Conservation (phyloP, 371 early-diverging fungal genomes). For the Parasitella parasitica region DNA sequence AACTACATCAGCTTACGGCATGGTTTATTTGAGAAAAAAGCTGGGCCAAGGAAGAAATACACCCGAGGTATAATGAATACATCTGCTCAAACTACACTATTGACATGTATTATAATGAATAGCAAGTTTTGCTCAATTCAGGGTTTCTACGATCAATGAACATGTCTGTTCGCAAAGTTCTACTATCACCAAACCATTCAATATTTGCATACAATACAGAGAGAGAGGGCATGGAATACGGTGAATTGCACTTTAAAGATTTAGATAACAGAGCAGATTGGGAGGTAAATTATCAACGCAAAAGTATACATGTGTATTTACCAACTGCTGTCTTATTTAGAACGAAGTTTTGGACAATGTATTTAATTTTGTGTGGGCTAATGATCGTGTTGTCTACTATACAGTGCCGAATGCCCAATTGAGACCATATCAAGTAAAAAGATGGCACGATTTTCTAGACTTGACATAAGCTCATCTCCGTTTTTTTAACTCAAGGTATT, state of each 20-base stretch:
- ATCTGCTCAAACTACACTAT: too few relatives aligned
- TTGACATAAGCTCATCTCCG: too few relatives aligned
- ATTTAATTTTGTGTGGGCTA: slow-evolving; percentile 84
- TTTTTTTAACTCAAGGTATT: slow-evolving; percentile 39
- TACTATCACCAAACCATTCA: slow-evolving; percentile 59
- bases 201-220: slow-evolving; percentile 63
- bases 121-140: slow-evolving; percentile 62
- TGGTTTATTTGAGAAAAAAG: slow-evolving; percentile 58
- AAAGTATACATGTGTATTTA: too few relatives aligned
- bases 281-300: slow-evolving; percentile 37
- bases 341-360: slow-evolving; percentile 63
- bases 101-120: too few relatives aligned
- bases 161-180: slow-evolving; percentile 57
- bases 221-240: slow-evolving; percentile 64
- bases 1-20: slow-evolving; percentile 54
- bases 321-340: slow-evolving; percentile 12
- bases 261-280: slow-evolving; percentile 32
- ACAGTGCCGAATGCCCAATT: slow-evolving; percentile 75
- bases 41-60: slow-evolving; percentile 42
- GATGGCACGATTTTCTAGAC: too few relatives aligned
- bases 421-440: slow-evolving; percentile 65
- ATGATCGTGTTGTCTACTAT: slow-evolving; percentile 64
- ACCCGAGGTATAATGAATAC: slow-evolving; percentile 39
- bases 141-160: slow-evolving; percentile 54
- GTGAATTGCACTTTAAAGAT: slow-evolving; percentile 62